Evolutionary conservation across 225 moss, liverwort and hornwort genomes (phyloP), one percentile per base, ranked within the genome.

Genomic region (Sphagnum tenellum): DNA sequence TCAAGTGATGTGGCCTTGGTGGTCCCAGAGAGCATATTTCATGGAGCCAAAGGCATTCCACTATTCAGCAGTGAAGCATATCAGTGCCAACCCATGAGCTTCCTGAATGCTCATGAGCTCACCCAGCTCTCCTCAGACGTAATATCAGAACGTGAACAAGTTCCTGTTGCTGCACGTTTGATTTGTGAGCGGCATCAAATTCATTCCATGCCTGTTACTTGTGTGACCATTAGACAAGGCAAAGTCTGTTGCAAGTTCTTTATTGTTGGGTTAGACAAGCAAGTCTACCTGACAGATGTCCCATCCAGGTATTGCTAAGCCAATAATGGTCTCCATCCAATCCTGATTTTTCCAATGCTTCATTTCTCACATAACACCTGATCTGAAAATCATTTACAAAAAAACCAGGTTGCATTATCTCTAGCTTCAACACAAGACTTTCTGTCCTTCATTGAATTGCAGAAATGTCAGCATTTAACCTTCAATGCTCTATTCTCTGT

Each of bases 121-220:
- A 90, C 92, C 5, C 79, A 83, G 67, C 89, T 96, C 58, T 96
- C 92, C 8, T 77, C 85, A 3, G 91, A 90, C 46, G 57, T 90
- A 2, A 71, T 90, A 49, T 72, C 81, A 29, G 82, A 82, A 49
- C 76, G 88, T 49, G 63, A 64, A 59, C 78, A 76, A 7, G 77
- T 92, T 13, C 90, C 96, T 64, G 77, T 85, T 2, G 72, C 83
- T 5, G 92, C 96, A 8, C 72, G 92, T 50, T 79, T 92, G 56
- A 85, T 92, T 55, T 90, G 87, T 57, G 88, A 96, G 73, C 85
- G 92, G 13, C 96, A 96, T 49, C 86, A 80, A 59, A 77, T 96
- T 69, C 89, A 88, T 66, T 74, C 90, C 72, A 82, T 86, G 59
- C 96, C 96, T 4, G 83, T 96, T 8, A 87, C 86, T 0, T 85